These are phyloP conservation scores for Yamagishiella unicocca DNA, from an alignment of 139 green algal species.

Conservation along the genomic window DNA sequence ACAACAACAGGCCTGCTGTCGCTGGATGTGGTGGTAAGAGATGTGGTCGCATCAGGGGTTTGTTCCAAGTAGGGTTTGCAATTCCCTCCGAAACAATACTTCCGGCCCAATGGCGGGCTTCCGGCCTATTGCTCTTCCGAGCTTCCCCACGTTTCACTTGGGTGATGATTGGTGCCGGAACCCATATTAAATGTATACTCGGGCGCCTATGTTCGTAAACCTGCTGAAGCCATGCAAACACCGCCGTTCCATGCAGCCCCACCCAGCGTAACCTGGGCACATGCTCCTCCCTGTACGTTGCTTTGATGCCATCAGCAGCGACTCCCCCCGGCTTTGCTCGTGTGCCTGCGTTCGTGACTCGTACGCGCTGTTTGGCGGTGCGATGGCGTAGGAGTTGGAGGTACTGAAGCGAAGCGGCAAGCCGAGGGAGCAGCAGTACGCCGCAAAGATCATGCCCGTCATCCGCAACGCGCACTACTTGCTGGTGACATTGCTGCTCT, in stretches of 20 bases:
- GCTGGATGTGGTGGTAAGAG: constrained; percentile 35
- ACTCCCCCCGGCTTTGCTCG: no score
- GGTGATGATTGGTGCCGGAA: no score
- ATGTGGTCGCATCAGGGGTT: background rate
- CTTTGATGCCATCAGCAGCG: no score
- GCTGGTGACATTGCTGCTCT: constrained; percentile 74
- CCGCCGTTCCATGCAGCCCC: background rate
- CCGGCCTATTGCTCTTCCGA: no score
- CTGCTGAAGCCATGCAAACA: no score
- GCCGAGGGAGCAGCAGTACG: constrained; percentile 53
- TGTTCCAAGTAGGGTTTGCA: background rate
- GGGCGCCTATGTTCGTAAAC: no score
- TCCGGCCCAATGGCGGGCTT: no score
- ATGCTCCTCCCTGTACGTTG: background rate
- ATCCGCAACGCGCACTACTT: constrained; percentile 61
- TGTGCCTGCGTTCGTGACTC: no score
- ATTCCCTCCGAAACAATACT: background rate
- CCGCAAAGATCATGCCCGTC: constrained; percentile 55
- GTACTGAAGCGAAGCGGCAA: constrained; percentile 74
- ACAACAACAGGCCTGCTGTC: constrained; percentile 17
- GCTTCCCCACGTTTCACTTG: no score
- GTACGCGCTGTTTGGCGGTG: no score
- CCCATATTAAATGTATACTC: no score
- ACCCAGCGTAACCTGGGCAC: background rate
- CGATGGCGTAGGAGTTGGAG: constrained; percentile 66